phyloP scores from a whole-genome alignment of 1,284 basidiomycete species.

The Boletus austroedulis region DNA sequence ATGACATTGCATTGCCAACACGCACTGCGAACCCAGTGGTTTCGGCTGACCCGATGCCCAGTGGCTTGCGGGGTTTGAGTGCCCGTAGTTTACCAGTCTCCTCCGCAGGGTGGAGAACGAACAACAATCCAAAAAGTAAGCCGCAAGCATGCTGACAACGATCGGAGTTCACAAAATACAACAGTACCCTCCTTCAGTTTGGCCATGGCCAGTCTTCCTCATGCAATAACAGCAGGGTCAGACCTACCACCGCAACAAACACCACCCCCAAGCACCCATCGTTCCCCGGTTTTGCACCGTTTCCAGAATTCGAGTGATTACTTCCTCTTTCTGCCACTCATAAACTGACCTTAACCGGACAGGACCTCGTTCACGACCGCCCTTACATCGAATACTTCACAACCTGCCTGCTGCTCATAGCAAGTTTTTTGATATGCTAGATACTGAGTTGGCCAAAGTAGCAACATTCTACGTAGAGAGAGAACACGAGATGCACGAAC shows the following conservation, averaged over 20 bases:
- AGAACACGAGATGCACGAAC: conserved; percentile 64
- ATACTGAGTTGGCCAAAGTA: conserved; percentile 76
- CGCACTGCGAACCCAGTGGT: not conserved
- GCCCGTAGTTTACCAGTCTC: not conserved
- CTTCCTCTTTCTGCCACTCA: not conserved
- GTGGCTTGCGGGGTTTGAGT: not conserved
- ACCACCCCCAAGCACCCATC: conserved; percentile 1
- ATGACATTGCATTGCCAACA: not conserved
- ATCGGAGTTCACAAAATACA: not conserved
- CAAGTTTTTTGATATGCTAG: conserved; percentile 75
- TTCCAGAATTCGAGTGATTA: conserved; percentile 14
- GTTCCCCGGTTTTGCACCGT: not conserved
- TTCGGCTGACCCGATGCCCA: too few species aligned
- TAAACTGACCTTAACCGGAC: not conserved
- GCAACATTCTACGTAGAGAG: conserved; percentile 78
- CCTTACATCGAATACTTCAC: conserved; percentile 51
- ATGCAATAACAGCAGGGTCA: not conserved
- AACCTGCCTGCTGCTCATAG: conserved; percentile 58
- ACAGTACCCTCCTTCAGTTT: conserved; percentile 21
- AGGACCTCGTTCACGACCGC: conserved; percentile 26
- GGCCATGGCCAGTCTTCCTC: conserved; percentile 2
- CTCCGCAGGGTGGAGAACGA: not conserved
- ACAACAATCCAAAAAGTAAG: conserved; percentile 16
- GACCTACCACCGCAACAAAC: not conserved
- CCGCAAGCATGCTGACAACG: not conserved